phyloP scores from a whole-genome alignment of 108 stramenopile genomes.

The Fragilaria crotonensis region DNA sequence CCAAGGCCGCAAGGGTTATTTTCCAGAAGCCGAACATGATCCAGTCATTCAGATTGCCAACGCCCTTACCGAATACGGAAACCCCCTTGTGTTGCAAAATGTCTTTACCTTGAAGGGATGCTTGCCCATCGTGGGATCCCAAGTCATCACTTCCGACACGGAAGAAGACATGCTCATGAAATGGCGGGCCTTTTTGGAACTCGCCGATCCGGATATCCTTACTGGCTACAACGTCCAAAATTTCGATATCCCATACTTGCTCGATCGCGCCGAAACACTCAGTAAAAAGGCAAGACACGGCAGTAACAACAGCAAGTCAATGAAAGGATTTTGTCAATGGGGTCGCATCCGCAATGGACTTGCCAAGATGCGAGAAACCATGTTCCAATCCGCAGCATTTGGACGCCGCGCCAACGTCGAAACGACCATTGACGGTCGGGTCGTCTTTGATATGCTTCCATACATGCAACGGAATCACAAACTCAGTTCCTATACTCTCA shows the following conservation, averaged over 20 bases:
- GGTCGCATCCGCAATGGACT: constrained; percentile 78
- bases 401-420: constrained; percentile 95
- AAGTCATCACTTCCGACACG: constrained; percentile 89
- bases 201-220: constrained; percentile 94
- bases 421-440: constrained; percentile 93
- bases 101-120: constrained; percentile 97
- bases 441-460: constrained; percentile 98
- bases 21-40: constrained; percentile 96
- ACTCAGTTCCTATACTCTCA: constrained; percentile 93
- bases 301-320: constrained; percentile 5
- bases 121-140: constrained; percentile 96
- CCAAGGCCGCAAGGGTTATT: constrained; percentile 94
- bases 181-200: constrained; percentile 89
- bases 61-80: constrained; percentile 86
- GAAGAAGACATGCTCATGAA: constrained; percentile 91
- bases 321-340: constrained; percentile 74
- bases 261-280: constrained; percentile 91
- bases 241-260: constrained; percentile 98
- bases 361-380: constrained; percentile 91
- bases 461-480: constrained; percentile 99
- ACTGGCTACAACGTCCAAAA: constrained; percentile 97
- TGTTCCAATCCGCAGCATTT: constrained; percentile 94
- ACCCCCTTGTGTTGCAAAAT: constrained; percentile 80
- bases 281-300: constrained; percentile 37
- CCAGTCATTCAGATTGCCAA: constrained; percentile 99